Percentiles rank a stretch among this genome's conserved stretches.
Evolutionary conservation across 352 stramenopile genomes (phyloP).

Genomic region (Pythium utonaiense): DNA sequence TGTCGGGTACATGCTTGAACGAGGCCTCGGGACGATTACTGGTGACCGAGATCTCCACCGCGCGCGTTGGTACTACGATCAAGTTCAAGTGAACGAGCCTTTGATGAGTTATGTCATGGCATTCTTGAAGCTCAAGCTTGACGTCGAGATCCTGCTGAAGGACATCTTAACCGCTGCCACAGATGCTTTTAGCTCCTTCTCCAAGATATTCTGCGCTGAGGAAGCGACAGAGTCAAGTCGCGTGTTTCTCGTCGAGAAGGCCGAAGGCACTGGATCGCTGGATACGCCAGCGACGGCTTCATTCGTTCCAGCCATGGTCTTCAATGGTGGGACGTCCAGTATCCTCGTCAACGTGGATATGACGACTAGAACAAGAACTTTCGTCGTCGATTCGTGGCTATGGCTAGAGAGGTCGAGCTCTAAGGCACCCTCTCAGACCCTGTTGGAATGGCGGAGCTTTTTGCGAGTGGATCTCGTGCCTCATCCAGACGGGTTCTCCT

Average conservation of each 20-base stretch:
- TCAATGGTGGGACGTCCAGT: constrained; percentile 5
- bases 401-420: constrained; percentile 15
- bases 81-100: constrained; percentile 15
- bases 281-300: not conserved
- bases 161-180: not conserved
- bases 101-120: constrained; percentile 25
- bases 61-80: constrained; percentile 28
- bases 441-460: constrained; percentile 9
- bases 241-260: not conserved
- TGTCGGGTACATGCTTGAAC: constrained; percentile 86
- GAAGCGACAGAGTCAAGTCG: not conserved
- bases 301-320: constrained; percentile 11
- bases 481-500: not conserved
- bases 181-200: not conserved
- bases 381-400: constrained; percentile 47
- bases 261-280: constrained; percentile 11
- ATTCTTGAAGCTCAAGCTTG: constrained; percentile 25
- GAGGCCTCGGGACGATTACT: constrained; percentile 29
- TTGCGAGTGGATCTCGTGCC: constrained; percentile 8
- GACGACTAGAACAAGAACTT: constrained; percentile 10
- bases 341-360: constrained; percentile 10
- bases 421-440: not conserved
- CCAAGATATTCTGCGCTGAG: not conserved
- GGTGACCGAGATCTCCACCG: not conserved
- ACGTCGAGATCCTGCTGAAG: not conserved